Evolutionary conservation across 164 flowering plant genomes (phyloP).

Genomic region (Vitis rotundifolia): DNA sequence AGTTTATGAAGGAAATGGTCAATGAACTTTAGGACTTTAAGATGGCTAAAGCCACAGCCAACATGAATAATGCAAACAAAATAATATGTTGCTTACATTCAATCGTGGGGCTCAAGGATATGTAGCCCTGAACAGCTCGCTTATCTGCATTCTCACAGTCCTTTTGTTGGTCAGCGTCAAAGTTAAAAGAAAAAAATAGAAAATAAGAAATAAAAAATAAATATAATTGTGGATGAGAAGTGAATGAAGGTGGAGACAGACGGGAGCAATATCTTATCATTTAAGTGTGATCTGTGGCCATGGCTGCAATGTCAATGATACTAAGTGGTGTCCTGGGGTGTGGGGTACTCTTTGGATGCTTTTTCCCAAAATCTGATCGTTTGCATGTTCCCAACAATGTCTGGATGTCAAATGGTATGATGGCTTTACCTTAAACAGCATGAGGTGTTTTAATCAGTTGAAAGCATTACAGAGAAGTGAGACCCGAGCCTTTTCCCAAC

Average conservation of each 20-base stretch:
- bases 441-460: constrained; percentile 24
- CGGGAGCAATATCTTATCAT: constrained; percentile 8
- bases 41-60: too few species aligned
- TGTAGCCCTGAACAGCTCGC: too few species aligned
- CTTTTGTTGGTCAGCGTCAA: too few species aligned
- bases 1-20: too few species aligned
- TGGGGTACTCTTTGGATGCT: constrained; percentile 13
- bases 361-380: constrained; percentile 32
- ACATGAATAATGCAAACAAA: too few species aligned
- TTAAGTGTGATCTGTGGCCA: neutral
- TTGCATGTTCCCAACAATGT: constrained; percentile 60
- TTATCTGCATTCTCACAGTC: too few species aligned
- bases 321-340: neutral
- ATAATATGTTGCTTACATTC: too few species aligned
- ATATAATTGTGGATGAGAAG: neutral
- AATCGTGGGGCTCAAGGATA: too few species aligned
- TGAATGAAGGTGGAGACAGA: neutral
- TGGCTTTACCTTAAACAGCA: constrained; percentile 42
- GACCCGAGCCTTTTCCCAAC: constrained; percentile 17
- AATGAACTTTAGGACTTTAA: too few species aligned
- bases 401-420: constrained; percentile 42
- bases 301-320: neutral
- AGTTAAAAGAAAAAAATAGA: neutral
- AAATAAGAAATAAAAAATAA: too few species aligned
- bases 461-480: constrained; percentile 17